A percentile compares a stretch with the other conserved stretches of the same genome.
Conservation (phyloP, 176 grass and related monocot genomes). For the Coix lacrymajobi region DNA sequence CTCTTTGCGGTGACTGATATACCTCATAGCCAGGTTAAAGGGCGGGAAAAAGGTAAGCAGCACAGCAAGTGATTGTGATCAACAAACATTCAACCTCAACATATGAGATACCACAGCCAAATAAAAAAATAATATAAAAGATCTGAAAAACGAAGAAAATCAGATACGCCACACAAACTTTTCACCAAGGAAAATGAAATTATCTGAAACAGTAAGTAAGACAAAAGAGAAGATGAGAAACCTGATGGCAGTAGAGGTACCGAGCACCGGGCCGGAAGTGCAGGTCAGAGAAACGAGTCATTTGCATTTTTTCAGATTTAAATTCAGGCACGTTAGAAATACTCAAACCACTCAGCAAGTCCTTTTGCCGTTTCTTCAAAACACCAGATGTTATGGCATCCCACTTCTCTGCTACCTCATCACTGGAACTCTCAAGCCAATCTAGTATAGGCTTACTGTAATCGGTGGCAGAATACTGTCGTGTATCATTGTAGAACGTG, state of each 20-base stretch:
- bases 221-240: conserved; percentile 31
- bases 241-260: conserved; percentile 91
- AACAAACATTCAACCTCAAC: neutral
- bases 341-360: conserved; percentile 60
- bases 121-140: neutral
- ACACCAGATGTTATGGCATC: conserved; percentile 59
- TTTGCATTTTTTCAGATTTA: conserved; percentile 68
- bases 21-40: no score
- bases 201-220: neutral
- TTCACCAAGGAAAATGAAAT: neutral
- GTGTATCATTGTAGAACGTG: conserved; percentile 81
- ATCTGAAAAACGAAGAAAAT: neutral
- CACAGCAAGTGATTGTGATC: no score
- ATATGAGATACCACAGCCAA: neutral
- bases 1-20: no score
- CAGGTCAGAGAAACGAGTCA: conserved; percentile 61
- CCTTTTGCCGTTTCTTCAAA: conserved; percentile 79
- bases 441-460: conserved; percentile 84
- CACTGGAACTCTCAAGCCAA: conserved; percentile 70
- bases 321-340: conserved; percentile 60
- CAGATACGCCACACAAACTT: neutral
- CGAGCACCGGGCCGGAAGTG: conserved; percentile 70
- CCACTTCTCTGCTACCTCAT: conserved; percentile 82
- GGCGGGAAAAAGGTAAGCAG: no score
- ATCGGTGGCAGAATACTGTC: conserved; percentile 58